phyloP scores from a whole-genome alignment of 108 stramenopile species.

The Skeletonema tropicum region DNA sequence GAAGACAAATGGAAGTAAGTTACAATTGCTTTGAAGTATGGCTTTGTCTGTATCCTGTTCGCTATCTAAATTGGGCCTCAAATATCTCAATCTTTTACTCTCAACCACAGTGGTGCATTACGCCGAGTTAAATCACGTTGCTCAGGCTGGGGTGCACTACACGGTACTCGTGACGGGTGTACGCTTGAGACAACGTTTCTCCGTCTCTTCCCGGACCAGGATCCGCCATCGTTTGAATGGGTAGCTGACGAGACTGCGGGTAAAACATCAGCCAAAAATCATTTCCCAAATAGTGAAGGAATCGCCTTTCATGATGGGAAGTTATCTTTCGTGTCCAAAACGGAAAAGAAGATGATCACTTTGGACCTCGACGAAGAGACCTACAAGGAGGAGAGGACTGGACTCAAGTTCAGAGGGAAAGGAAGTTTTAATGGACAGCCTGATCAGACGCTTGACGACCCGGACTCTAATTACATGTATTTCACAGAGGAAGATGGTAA shows the following conservation, averaged over 20 bases:
- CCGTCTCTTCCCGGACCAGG: background rate
- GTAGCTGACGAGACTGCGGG: background rate
- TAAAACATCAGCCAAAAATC: constrained; percentile 1
- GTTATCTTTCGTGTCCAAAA: constrained; percentile 52
- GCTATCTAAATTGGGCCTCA: constrained; percentile 5
- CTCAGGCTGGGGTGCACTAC: background rate
- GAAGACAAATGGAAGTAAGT: constrained; percentile 17
- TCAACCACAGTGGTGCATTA: background rate
- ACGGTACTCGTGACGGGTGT: background rate
- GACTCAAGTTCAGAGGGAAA: constrained; percentile 18
- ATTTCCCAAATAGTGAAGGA: constrained; percentile 35
- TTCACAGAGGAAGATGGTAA: constrained; percentile 58
- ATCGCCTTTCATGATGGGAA: constrained; percentile 33
- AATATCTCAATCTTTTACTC: background rate
- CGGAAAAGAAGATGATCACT: background rate
- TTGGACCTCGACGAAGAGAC: constrained; percentile 15
- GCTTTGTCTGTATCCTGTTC: background rate
- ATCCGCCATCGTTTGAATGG: constrained; percentile 7
- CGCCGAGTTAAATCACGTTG: background rate
- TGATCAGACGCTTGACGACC: constrained; percentile 33
- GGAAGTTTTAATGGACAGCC: constrained; percentile 46
- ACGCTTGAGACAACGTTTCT: background rate
- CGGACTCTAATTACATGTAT: constrained; percentile 43
- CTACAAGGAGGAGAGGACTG: background rate
- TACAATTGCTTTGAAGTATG: background rate